Base-by-base conservation (phyloP, 2,329 filamentous ascomycete species). In the Phaeosphaeria sp. region DNA sequence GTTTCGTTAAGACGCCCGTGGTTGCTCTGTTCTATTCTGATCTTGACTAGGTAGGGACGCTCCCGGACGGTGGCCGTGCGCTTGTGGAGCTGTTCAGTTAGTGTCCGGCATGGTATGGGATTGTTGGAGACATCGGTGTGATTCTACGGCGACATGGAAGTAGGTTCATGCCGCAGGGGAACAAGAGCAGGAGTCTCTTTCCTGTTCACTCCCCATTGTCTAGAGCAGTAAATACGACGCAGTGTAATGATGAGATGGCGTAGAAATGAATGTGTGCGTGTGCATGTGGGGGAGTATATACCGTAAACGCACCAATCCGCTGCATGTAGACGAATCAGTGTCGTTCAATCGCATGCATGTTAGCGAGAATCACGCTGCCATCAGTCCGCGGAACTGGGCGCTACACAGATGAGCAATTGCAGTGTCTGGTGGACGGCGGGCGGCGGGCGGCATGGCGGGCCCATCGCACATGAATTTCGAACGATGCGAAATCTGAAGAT, bases 241-340 rank as follows among this genome's bases (percentile, higher is more conserved):
- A 2, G 46, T 27, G 22, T 13, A 43, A 43, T 43, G 30, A 3
- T 36, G 30, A 36, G 30, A 43, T 9, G 9, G 20, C 6, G 20
- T 21, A 20, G 6, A 20, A 20, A 43, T 43, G n/a, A 3, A 6
- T 18, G 41, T 43, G 41, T 43, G 41, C 41, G 41, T 43, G 11
- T 41, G 36, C 11, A 9, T 36, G 11, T 36, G 30, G 30, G 11
- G 30, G 13, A 15, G 21, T 15, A 9, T 22, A 23, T 36, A n/a
- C 20, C 30, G 20, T 33, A 39, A 41, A 50, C 47, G 47, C 47
- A 50, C 47, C 47, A 41, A 50, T 50, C 47, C 47, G 47, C 47
- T 41, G 47, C 47, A 50, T 9, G 18, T 13, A 2, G 47, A 50
- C 47, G 20, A 6, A 23, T 39, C 20, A 39, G 46, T 33, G 1